Evolutionary conservation across 2,329 filamentous ascomycete genomes (phyloP), one percentile per base, ranked within the genome.

Genomic region (Metarhizium brunneum): DNA sequence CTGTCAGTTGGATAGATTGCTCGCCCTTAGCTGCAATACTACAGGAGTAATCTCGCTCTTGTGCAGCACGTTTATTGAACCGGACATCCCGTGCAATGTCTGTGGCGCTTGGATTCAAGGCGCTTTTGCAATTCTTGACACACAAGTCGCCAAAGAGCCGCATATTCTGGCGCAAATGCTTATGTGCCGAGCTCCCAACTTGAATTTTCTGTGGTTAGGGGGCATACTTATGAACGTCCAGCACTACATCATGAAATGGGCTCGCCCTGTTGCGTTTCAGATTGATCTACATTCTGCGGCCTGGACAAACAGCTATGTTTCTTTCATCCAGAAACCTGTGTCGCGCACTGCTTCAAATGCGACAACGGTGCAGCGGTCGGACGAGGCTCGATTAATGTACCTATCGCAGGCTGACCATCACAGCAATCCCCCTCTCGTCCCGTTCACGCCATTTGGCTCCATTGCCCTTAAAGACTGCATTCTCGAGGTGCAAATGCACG

Each of bases 121-220:
- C 11, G 18, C 50, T 38, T 58, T 50, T 45, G 55, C 52, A 36
- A 10, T 59, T 32, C 10, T 59, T 16, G 35, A 54, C 8, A 52
- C 52, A 35, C 32, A 35, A 16, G 20, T 4, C 29, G 48, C 47
- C 3, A 25, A 35, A 52, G 38, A 42, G 56, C 50, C 58, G 29
- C 53, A 25, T 42, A 57, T 57, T 45, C 57, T 58, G 6, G 43
- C 52, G 18, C 43, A 54, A 25, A 52, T 58, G 6, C 47, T 58
- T 4, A 56, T 55, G 32, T 48, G 47, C 35, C 54, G 47, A 8
- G 48, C 50, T 38, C 56, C 57, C n/a, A n/a, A 57, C 43, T 42
- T 61, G 35, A 54, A 54, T 32, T 59, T 59, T 50, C 53, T 61
- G 14, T 61, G 56, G 58, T 56, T 59, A 7, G 58, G 58, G 45